These are phyloP conservation scores for Tetrapisispora nanseiensis DNA, from an alignment of 805 yeast species.

Conservation along the genomic window DNA sequence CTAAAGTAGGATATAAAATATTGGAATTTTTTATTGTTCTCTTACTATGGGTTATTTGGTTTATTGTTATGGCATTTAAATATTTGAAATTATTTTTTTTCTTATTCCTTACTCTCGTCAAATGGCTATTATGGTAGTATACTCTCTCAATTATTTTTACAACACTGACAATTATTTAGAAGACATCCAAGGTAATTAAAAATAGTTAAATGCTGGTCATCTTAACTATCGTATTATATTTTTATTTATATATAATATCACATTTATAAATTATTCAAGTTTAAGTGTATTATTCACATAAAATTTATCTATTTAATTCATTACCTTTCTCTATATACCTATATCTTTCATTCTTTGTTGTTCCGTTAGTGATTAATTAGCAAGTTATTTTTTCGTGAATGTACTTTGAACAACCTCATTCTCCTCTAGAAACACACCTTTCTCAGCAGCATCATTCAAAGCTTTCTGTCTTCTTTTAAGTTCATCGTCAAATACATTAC, in stretches of 20 bases:
- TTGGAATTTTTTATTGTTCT: conserved; percentile 24
- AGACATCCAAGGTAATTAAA: too few relatives aligned
- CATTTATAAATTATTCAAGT: background rate
- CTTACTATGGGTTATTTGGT: conserved; percentile 25
- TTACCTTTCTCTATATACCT: too few relatives aligned
- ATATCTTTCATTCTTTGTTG: too few relatives aligned
- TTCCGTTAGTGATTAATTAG: too few relatives aligned
- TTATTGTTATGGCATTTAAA: conserved; percentile 18
- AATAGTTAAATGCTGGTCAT: background rate
- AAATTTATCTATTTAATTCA: background rate
- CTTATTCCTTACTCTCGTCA: conserved; percentile 11
- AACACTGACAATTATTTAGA: too few relatives aligned
- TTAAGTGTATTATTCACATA: background rate
- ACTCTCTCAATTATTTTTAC: too few relatives aligned
- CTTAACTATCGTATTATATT: conserved; percentile 1
- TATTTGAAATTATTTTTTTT: conserved; percentile 11
- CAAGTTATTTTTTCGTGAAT: background rate
- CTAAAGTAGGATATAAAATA: conserved; percentile 16
- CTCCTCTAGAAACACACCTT: conserved; percentile 36
- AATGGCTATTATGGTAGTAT: conserved; percentile 22
- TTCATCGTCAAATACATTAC: conserved; percentile 29
- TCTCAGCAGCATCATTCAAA: conserved; percentile 37
- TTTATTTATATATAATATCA: background rate
- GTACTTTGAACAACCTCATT: conserved; percentile 10
- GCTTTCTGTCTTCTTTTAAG: conserved; percentile 28